These are phyloP conservation scores for Porcisia hertigi DNA, from an alignment of 208 protist species.

Conservation along the genomic window DNA sequence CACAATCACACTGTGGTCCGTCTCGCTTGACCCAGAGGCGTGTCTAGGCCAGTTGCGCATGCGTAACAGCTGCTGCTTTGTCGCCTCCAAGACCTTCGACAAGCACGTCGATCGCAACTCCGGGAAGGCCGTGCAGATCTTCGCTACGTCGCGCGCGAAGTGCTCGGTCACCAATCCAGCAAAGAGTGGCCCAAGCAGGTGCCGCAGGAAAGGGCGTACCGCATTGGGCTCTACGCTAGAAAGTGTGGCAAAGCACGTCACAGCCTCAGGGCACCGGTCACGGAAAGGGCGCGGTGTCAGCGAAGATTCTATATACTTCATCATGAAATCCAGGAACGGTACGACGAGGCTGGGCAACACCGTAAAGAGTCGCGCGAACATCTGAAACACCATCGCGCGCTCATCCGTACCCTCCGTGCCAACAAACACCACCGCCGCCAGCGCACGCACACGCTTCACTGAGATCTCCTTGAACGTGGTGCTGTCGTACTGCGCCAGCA, in stretches of 20 bases:
- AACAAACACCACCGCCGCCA: conserved; percentile 52
- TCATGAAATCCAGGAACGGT: conserved; percentile 68
- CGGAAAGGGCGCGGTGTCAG: conserved; percentile 49
- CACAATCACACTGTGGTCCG: conserved; percentile 41
- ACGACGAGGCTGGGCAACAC: conserved; percentile 72
- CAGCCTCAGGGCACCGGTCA: conserved; percentile 73
- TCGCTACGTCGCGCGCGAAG: conserved; percentile 82
- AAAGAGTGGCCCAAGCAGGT: conserved; percentile 79
- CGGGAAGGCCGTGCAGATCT: conserved; percentile 86
- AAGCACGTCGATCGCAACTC: conserved; percentile 89
- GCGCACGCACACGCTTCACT: conserved; percentile 41
- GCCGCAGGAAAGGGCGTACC: conserved; percentile 77
- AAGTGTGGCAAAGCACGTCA: conserved; percentile 85
- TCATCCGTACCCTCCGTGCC: conserved; percentile 50
- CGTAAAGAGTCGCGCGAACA: conserved; percentile 55
- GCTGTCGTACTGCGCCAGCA: conserved; percentile 78
- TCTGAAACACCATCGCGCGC: conserved; percentile 62
- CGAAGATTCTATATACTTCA: conserved; percentile 78
- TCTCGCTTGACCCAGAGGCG: conserved; percentile 21
- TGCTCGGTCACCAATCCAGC: conserved; percentile 63
- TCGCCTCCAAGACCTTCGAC: conserved; percentile 84
- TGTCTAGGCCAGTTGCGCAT: conserved; percentile 32
- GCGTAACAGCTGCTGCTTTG: conserved; percentile 63
- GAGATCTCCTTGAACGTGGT: conserved; percentile 60
- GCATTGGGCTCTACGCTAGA: conserved; percentile 66